Evolutionary conservation across 768 basidiomycete genomes (phyloP).

Genomic region (Pleurotus platypus): DNA sequence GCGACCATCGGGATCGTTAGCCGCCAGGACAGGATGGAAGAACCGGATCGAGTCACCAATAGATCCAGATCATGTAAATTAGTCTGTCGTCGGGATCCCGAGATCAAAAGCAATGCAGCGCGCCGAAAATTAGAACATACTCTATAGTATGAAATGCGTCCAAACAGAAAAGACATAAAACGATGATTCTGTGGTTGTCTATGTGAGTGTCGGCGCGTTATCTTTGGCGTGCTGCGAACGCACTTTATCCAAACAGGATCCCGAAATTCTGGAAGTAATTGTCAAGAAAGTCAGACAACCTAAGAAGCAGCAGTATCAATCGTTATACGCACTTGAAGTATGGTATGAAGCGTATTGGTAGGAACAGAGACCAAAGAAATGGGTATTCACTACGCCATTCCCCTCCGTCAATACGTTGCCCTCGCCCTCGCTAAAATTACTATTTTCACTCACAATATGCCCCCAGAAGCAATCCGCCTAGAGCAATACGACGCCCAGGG

Average conservation of each 20-base stretch:
- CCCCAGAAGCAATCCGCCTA: not conserved
- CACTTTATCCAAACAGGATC: not conserved
- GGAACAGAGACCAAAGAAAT: not conserved
- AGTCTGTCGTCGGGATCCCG: not conserved
- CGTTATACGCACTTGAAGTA: not conserved
- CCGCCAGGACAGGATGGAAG: too few species aligned
- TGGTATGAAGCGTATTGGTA: not conserved
- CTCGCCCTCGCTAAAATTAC: too few species aligned
- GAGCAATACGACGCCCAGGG: too few species aligned
- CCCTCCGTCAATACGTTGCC: not conserved
- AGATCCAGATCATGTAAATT: not conserved
- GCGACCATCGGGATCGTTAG: not conserved
- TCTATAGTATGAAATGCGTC: not conserved
- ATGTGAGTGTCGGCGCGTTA: not conserved
- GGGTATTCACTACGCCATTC: not conserved
- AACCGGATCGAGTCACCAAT: not conserved
- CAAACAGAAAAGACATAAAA: not conserved
- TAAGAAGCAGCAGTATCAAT: too few species aligned
- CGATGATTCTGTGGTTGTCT: not conserved
- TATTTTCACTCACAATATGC: not conserved
- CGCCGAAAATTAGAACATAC: not conserved
- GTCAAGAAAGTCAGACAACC: not conserved
- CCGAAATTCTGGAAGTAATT: not conserved
- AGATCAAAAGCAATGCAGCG: not conserved
- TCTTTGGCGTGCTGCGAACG: not conserved